These are phyloP conservation scores for Amaranthus hypochondriacus DNA, from an alignment of 148 eudicot species.

Conservation along the genomic window DNA sequence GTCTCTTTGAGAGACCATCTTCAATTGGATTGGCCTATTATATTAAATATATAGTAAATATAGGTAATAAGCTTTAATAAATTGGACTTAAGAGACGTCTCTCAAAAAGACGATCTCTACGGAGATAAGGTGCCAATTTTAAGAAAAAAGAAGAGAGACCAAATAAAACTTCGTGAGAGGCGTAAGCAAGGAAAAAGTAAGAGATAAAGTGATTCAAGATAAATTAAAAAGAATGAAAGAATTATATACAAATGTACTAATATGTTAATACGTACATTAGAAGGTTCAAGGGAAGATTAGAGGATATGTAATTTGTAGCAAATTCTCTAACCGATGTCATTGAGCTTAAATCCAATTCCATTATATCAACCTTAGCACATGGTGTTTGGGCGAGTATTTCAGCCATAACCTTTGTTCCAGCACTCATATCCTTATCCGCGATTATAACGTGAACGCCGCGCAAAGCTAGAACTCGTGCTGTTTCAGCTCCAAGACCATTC, in stretches of 20 bases:
- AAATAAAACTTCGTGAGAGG: no score
- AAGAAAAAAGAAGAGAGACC: no score
- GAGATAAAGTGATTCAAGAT: no score
- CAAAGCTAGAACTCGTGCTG: slow-evolving; percentile 74
- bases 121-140: no score
- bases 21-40: no score
- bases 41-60: no score
- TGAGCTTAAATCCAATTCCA: slow-evolving; percentile 82
- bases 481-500: slow-evolving; percentile 80
- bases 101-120: no score
- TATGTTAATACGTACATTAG: slow-evolving; percentile 48
- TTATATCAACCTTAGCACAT: slow-evolving; percentile 61
- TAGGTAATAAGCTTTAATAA: no score
- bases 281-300: slow-evolving; percentile 54
- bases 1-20: no score
- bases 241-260: not conserved
- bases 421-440: slow-evolving; percentile 58
- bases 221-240: no score
- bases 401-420: slow-evolving; percentile 47
- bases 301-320: slow-evolving; percentile 50
- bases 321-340: slow-evolving; percentile 58
- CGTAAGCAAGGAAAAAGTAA: no score
- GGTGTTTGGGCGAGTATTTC: slow-evolving; percentile 54
- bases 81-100: no score
- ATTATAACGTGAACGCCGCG: slow-evolving; percentile 82